Percentiles rank a stretch among this genome's conserved stretches.
Conservation (phyloP, 2,329 filamentous ascomycete genomes). For the Plectosphaerella cucumerina region DNA sequence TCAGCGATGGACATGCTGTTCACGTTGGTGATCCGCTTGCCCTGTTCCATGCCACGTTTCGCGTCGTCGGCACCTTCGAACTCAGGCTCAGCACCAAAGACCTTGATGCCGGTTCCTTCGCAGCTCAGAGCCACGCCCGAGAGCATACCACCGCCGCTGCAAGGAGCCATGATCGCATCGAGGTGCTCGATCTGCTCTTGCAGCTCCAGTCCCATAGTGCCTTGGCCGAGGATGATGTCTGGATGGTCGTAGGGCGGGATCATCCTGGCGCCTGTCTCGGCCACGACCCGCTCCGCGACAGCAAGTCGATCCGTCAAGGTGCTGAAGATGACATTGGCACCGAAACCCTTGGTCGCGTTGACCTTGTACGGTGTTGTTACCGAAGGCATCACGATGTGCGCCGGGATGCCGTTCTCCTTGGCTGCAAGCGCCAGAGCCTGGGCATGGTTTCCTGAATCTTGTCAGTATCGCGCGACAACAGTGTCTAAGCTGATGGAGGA, state of each 20-base stretch:
- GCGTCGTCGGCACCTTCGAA: slow-evolving; percentile 84
- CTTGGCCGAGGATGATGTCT: slow-evolving; percentile 88
- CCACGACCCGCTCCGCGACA: slow-evolving; percentile 63
- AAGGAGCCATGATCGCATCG: slow-evolving; percentile 74
- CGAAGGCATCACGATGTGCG: slow-evolving; percentile 88
- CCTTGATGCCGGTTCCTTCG: slow-evolving; percentile 64
- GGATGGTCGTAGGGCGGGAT: slow-evolving; percentile 92
- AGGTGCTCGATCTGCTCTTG: slow-evolving; percentile 65
- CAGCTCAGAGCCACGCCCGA: slow-evolving; percentile 76
- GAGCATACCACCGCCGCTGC: slow-evolving; percentile 86
- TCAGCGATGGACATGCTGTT: slow-evolving; percentile 81
- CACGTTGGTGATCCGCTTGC: slow-evolving; percentile 62
- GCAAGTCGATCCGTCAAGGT: slow-evolving; percentile 79
- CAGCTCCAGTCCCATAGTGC: slow-evolving; percentile 82
- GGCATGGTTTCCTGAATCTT: slow-evolving; percentile 75
- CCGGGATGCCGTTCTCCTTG: slow-evolving; percentile 65
- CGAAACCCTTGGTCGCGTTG: slow-evolving; percentile 73
- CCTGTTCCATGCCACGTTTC: slow-evolving; percentile 62
- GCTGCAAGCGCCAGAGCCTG: slow-evolving; percentile 89
- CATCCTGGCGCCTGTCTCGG: slow-evolving; percentile 69
- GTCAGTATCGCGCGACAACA: background rate
- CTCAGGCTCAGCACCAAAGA: slow-evolving; percentile 84
- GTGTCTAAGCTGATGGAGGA: background rate
- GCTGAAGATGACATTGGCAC: slow-evolving; percentile 74
- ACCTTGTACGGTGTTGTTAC: slow-evolving; percentile 86